A percentile compares a stretch with the other conserved stretches of the same genome.
Evolutionary conservation across 2,329 filamentous ascomycete genomes (phyloP).

Genomic region (Talaromyces sp.): DNA sequence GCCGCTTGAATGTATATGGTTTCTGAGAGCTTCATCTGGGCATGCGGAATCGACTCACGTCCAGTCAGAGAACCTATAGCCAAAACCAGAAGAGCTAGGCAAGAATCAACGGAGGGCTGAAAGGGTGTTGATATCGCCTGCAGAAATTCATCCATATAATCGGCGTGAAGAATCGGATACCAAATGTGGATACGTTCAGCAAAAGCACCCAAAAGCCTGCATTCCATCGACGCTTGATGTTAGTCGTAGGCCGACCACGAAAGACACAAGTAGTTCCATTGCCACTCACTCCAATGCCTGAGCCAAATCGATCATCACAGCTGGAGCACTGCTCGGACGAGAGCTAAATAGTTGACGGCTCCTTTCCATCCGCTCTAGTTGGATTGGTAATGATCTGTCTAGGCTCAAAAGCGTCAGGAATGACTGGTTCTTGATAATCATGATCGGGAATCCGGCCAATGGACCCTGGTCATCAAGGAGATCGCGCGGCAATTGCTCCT

Average conservation of each 20-base stretch:
- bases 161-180: conserved; percentile 17
- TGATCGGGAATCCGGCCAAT: conserved; percentile 3
- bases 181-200: conserved; percentile 18
- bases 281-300: conserved; percentile 2
- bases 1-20: conserved; percentile 2
- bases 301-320: not conserved
- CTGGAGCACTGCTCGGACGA: not conserved
- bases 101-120: not conserved
- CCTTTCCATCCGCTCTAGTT: conserved; percentile 1
- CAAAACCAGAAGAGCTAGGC: conserved; percentile 4
- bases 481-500: not conserved
- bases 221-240: not conserved
- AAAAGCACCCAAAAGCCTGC: conserved; percentile 3
- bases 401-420: not conserved
- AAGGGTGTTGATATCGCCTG: not conserved
- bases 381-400: not conserved
- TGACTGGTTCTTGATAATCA: conserved; percentile 4
- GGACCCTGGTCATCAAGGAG: not conserved
- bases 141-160: conserved; percentile 15
- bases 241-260: not conserved
- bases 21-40: not conserved
- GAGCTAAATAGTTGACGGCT: not conserved
- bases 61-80: not conserved
- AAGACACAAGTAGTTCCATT: not conserved
- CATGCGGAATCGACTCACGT: not conserved